Base-by-base conservation (phyloP, 2,329 filamentous ascomycete genomes). In the Thelonectria rubi region DNA sequence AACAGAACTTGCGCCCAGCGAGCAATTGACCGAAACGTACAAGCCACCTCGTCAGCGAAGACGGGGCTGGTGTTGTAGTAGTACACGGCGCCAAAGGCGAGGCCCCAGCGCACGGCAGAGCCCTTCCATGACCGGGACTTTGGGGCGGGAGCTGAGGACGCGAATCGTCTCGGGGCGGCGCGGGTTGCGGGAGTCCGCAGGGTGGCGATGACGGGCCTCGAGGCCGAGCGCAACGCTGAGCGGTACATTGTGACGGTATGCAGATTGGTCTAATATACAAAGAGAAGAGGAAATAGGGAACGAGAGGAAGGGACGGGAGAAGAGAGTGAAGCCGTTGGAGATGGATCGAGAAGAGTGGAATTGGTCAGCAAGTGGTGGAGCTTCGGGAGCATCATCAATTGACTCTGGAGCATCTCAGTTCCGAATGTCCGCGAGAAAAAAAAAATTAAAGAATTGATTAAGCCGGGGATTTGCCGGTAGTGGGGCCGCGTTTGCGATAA, bases 31-130 rank as follows among this genome's bases (percentile, higher is more conserved):
- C 5, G 7, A 30, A 12, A 79, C 90, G 69, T 85, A 97, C 93
- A 85, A 69, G 85, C 79, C 37, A 88, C 86, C 77, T 96, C 90
- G 72, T 97, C 92, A 15, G 93, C 91, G 77, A 98, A 98, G 20
- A 93, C 83, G 55, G 88, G 86, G 73, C 90, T 94, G 8, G 93
- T 97, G 81, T 93, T 97, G 78, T 98, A 99, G 79, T 92, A 97
- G 81, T 98, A 99, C 51, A 98, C 80, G 47, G 90, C 88, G 18
- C 85, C 92, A 61, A 82, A 84, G 0, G 92, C 94, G 58, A 95
- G 75, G 67, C 88, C 92, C 86, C 93, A 90, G 81, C 94, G 86
- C 71, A 86, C 76, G 4, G 84, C 84, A 53, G 88, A 84, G 76
- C 88, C 90, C 84, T 94, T 97, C 91, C 92, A 97, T 75, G 88